These are phyloP conservation scores for Arabidopsis suecica DNA, from an alignment of 345 rosid species.

Conservation along the genomic window DNA sequence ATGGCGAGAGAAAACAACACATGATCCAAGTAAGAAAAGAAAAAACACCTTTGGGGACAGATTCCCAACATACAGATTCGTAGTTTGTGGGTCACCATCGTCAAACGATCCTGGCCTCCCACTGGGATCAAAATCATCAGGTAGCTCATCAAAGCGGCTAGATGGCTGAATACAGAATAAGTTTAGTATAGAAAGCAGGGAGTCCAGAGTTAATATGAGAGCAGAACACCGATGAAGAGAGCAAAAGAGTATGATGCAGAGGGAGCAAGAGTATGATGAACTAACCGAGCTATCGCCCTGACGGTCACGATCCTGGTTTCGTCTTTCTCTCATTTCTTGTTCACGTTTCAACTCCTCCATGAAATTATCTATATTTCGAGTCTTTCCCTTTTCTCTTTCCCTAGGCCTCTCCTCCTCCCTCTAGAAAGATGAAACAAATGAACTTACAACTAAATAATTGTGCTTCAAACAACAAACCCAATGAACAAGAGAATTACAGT, in stretches of 20 bases:
- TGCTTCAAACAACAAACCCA: conserved; percentile 17
- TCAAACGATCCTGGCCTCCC: conserved; percentile 99
- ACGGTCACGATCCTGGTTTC: conserved; percentile 93
- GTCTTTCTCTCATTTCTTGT: conserved; percentile 94
- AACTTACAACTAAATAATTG: conserved; percentile 21
- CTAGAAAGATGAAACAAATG: conserved; percentile 48
- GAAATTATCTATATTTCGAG: conserved; percentile 91
- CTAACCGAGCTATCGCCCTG: conserved; percentile 71
- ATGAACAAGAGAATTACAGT: conserved; percentile 10
- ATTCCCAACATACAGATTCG: conserved; percentile 97
- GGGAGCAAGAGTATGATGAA: conserved; percentile 17
- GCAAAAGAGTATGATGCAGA: conserved; percentile 19
- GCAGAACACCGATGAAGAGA: conserved; percentile 7
- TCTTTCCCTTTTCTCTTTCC: conserved; percentile 88
- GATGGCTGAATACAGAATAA: conserved; percentile 66
- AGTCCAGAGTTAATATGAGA: conserved; percentile 12
- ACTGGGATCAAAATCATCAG: conserved; percentile 98
- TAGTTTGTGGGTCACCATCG: conserved; percentile 99
- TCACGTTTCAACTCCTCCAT: conserved; percentile 99
- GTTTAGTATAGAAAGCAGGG: conserved; percentile 26
- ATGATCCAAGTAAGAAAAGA: conserved; percentile 67
- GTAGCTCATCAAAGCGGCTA: conserved; percentile 94
- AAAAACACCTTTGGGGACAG: conserved; percentile 83
- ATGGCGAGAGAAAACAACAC: conserved; percentile 26
- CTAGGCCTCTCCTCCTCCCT: conserved; percentile 81